Percentiles rank a stretch among this genome's conserved stretches.
Evolutionary conservation across 345 rosid genomes (phyloP).

Genomic region (Syzygium grande): DNA sequence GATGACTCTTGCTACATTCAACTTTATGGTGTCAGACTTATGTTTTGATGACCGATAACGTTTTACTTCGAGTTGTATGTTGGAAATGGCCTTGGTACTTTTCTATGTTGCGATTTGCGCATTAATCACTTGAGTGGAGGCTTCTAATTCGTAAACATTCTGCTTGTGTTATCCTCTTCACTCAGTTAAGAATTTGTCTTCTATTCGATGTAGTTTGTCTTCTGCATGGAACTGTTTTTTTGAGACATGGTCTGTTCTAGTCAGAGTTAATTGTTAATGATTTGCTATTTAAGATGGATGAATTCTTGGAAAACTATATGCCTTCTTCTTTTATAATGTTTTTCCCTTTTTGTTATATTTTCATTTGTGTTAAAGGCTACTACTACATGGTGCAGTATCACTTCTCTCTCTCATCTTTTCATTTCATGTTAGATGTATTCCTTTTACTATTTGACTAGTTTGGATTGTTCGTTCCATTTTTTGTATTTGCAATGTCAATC

Average conservation of each 20-base stretch:
- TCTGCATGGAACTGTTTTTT: neutral
- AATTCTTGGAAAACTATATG: neutral
- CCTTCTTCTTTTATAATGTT: neutral
- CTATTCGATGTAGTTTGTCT: neutral
- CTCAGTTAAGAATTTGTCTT: neutral
- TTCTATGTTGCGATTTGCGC: neutral
- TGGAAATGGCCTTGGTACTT: neutral
- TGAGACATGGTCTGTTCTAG: neutral
- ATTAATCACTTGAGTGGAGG: neutral
- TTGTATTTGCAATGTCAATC: neutral
- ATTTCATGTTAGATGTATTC: neutral
- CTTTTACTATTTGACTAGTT: neutral
- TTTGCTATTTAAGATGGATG: neutral
- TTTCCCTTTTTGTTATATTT: neutral
- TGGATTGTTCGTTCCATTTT: neutral
- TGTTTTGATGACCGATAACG: neutral
- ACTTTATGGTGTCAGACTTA: neutral
- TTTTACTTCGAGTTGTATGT: neutral
- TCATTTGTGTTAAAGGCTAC: neutral
- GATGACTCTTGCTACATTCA: neutral
- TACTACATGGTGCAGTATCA: neutral
- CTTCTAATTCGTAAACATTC: neutral
- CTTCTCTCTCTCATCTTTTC: neutral
- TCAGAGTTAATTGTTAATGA: neutral
- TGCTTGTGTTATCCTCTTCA: neutral